Base-by-base conservation (phyloP, 2,329 filamentous ascomycete genomes). In the Sordariomycetes sp. region DNA sequence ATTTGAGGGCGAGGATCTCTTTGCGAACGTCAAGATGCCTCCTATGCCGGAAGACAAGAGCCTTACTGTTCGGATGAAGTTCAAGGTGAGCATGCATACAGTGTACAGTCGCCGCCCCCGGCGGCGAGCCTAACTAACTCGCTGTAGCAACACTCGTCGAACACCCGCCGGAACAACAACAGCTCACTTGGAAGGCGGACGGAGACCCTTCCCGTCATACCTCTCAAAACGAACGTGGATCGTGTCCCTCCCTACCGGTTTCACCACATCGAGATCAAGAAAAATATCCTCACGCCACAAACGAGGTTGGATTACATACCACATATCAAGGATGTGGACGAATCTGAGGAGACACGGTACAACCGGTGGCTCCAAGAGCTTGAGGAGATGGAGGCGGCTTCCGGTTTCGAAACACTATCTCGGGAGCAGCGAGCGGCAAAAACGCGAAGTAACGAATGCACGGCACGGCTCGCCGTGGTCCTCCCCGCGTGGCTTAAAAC, bases 261-360 rank as follows among this genome's bases (percentile, higher is more conserved):
- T 61, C 80, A 83, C 62, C 78, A 82, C 59, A 76, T 82, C 42
- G 77, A 81, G 63, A 80, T 83, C 55, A 73, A 71, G 64, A 81
- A 78, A 64, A 83, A 82, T 58, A 76, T 83, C 39, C 70, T 82
- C 34, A 80, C 80, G 0, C 78, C 79, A 3, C 81, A 82, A 63
- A 81, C 79, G 1, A 79, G 80, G 71, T 70, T 82, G 56, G 81
- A 77, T 35, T 83, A 81, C 64, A 78, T 82, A 15, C 80, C 80
- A 15, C 79, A 82, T 65, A 67, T 83, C 55, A 74, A 78, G 56
- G 80, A 84, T 60, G 68, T 83, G 32, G 75, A 79, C 53, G 76
- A 75, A 25, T 74, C 75, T n/a, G 79, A 82, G 63, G 79, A 81
- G 62, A 69, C 71, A 15, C 73, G 76, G 59, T 82, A 82, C 62